A percentile compares a stretch with the other conserved stretches of the same genome.
Evolutionary conservation across 305 asterid species (phyloP).

Genomic region (Solanum hybrid): DNA sequence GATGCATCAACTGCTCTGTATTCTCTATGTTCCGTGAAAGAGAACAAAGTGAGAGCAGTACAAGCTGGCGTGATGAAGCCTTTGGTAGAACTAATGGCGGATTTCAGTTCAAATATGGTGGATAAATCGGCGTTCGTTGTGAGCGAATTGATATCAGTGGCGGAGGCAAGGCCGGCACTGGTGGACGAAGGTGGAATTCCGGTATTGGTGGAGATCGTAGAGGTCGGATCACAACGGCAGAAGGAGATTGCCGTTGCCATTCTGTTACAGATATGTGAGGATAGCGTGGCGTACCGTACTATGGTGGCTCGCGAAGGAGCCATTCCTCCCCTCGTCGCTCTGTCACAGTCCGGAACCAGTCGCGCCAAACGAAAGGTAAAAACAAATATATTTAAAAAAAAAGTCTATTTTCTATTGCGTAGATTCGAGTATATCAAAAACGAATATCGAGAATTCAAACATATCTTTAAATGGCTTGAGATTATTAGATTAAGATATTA

Average conservation of each 20-base stretch:
- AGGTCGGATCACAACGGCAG: constrained; percentile 82
- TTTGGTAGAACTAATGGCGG: constrained; percentile 85
- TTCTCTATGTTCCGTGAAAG: constrained; percentile 72
- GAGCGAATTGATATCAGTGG: constrained; percentile 43
- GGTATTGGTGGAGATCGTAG: constrained; percentile 86
- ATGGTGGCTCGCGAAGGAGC: constrained; percentile 98
- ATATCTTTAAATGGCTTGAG: background rate
- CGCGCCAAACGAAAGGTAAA: constrained; percentile 90
- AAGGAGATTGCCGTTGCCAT: constrained; percentile 85
- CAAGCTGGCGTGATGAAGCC: constrained; percentile 88
- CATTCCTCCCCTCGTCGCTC: constrained; percentile 82
- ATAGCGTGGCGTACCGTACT: constrained; percentile 56
- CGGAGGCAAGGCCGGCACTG: constrained; percentile 66
- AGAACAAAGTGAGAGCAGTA: constrained; percentile 65
- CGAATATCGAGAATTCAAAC: background rate
- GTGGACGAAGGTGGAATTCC: constrained; percentile 96
- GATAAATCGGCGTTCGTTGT: constrained; percentile 80
- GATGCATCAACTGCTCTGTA: constrained; percentile 90
- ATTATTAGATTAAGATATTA: background rate
- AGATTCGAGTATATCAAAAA: background rate
- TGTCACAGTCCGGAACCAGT: constrained; percentile 79
- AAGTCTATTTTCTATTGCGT: background rate
- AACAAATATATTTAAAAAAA: background rate
- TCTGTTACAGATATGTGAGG: constrained; percentile 71
- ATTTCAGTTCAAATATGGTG: constrained; percentile 82